Evolutionary conservation across 1,284 basidiomycete species (phyloP), one percentile per base, ranked within the genome.

Genomic region (Wallemia hederae): DNA sequence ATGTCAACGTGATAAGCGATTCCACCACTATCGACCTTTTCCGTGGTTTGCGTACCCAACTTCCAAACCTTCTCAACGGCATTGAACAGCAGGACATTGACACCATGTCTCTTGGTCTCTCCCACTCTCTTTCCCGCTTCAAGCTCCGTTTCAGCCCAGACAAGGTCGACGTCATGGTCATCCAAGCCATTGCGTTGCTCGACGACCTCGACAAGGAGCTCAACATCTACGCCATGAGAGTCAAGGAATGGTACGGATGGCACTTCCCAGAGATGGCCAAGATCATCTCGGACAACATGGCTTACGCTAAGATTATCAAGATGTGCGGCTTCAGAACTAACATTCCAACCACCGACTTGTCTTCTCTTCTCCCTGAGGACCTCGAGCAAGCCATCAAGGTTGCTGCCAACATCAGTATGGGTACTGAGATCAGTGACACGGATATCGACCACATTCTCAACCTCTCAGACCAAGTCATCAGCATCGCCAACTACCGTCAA

Each of bases 191-290:
- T 69, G 92, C 90, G n/a, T 76, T 98, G 25, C 78, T 98, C 62
- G 92, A 98, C 69, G 92, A 98, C 70, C 77, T 98, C 34, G 92
- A 98, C 81, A 98, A 98, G 75, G 92, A 98, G 74, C 88, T 97
- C 72, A 98, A 98, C 75, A 96, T 97, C 63, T 98, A 97, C 70
- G 81, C 90, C 24, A 98, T 98, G 92, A 80, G 92, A 69, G 88
- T 94, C 61, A 97, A 97, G 86, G 92, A 97, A 78, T 98, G 92
- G 92, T 98, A 97, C 69, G 92, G 92, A 25, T 98, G 92, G 92
- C 92, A 98, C 75, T 97, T 97, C 79, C 92, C 92, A 11, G 92
- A 98, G 73, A 88, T 98, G 84, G 86, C 83, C 66, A 97, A 97
- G 76, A 96, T 98, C 71, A 85, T 97, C 66, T 80, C 83, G 65